Percentiles rank a stretch among this genome's conserved stretches.
phyloP scores from a whole-genome alignment of 176 grass and related monocot genomes.

The Carex kokanica region DNA sequence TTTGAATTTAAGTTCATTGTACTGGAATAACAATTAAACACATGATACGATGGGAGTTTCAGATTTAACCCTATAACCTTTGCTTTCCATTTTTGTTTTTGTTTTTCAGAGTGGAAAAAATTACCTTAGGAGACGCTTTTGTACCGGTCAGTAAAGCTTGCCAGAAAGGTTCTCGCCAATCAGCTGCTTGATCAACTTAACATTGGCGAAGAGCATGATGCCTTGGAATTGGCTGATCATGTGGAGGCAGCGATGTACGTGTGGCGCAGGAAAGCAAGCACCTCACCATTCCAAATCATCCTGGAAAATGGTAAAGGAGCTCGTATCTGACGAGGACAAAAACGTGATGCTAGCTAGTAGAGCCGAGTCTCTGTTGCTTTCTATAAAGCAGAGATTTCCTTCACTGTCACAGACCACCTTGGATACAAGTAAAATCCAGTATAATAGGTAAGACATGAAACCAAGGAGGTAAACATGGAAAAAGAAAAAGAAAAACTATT shows the following conservation, averaged over 20 bases:
- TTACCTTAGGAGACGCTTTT: slow-evolving; percentile 69
- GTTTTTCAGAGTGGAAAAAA: slow-evolving; percentile 58
- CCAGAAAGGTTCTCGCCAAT: slow-evolving; percentile 71
- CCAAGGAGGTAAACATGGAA: neutral
- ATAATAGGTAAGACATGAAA: slow-evolving; percentile 56
- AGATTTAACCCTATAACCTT: neutral
- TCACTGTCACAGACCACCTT: slow-evolving; percentile 87
- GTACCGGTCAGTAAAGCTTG: slow-evolving; percentile 55
- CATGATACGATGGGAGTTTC: neutral
- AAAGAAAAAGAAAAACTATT: neutral
- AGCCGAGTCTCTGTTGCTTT: slow-evolving; percentile 71
- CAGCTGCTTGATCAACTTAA: slow-evolving; percentile 73
- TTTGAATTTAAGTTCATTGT: neutral
- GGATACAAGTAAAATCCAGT: slow-evolving; percentile 97
- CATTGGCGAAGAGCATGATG: slow-evolving; percentile 75
- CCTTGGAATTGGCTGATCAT: slow-evolving; percentile 67
- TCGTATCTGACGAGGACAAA: slow-evolving; percentile 63
- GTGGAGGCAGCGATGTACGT: slow-evolving; percentile 98
- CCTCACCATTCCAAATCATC: slow-evolving; percentile 46
- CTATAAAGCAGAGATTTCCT: slow-evolving; percentile 81
- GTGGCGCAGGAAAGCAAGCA: slow-evolving; percentile 79
- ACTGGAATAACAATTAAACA: neutral
- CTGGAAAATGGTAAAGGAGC: slow-evolving; percentile 85
- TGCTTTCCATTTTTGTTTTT: slow-evolving; percentile 2
- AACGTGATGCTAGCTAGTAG: slow-evolving; percentile 68